A percentile compares a stretch with the other conserved stretches of the same genome.
These are phyloP conservation scores for Protomyces inundatus DNA, from an alignment of 1,139 yeast species.

Conservation along the genomic window DNA sequence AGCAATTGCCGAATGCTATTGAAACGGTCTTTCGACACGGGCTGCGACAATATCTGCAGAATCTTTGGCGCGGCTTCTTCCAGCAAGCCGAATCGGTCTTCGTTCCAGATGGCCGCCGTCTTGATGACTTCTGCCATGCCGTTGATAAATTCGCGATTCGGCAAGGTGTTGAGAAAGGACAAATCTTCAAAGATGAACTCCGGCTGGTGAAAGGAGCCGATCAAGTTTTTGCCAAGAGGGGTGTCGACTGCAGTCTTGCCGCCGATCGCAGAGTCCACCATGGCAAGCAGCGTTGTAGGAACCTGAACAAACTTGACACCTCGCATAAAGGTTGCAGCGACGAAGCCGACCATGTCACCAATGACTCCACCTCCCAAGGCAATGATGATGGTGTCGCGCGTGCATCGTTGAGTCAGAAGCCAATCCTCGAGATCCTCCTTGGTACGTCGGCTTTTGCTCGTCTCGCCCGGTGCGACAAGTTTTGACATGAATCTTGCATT, in stretches of 20 bases:
- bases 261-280: slow-evolving; percentile 98
- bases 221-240: slow-evolving; percentile 91
- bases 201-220: slow-evolving; percentile 99
- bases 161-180: slow-evolving; percentile 78
- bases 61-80: slow-evolving; percentile 70
- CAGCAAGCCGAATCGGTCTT: slow-evolving; percentile 72
- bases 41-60: slow-evolving; percentile 49
- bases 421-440: slow-evolving; percentile 93
- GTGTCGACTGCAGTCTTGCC: slow-evolving; percentile 99
- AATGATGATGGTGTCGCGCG: slow-evolving; percentile 88
- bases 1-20: slow-evolving; percentile 62
- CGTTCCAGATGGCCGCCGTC: slow-evolving; percentile 98
- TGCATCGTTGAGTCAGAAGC: slow-evolving; percentile 78
- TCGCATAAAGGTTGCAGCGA: slow-evolving; percentile 98
- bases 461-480: slow-evolving; percentile 87
- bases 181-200: slow-evolving; percentile 81
- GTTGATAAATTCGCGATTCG: slow-evolving; percentile 88
- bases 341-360: slow-evolving; percentile 99
- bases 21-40: slow-evolving; percentile 15
- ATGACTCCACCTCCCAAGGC: slow-evolving; percentile 93
- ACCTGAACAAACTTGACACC: slow-evolving; percentile 92
- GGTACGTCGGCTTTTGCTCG: slow-evolving; percentile 78
- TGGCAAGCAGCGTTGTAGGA: slow-evolving; percentile 87
- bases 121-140: slow-evolving; percentile 99
- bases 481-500: slow-evolving; percentile 62